Conservation (phyloP, 495 filamentous ascomycete genomes). For the Haplographium delicatum region DNA sequence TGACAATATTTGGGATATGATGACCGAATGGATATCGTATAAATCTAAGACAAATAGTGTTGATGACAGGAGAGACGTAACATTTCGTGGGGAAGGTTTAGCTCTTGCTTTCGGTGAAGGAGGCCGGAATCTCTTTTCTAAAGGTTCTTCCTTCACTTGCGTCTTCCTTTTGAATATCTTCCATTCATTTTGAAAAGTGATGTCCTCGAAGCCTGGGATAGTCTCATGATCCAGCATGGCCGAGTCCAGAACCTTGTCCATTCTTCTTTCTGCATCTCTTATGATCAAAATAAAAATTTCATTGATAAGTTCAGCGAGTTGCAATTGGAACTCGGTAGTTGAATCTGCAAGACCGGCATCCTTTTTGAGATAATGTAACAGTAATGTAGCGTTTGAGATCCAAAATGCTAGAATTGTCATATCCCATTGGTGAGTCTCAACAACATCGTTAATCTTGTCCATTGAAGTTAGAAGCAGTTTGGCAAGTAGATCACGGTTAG, state of each 20-base stretch:
- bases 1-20: constrained; percentile 83
- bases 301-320: constrained; percentile 91
- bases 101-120: constrained; percentile 93
- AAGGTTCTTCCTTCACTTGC: constrained; percentile 77
- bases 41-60: constrained; percentile 96
- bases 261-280: constrained; percentile 90
- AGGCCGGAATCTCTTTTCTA: constrained; percentile 88
- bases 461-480: constrained; percentile 79
- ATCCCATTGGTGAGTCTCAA: constrained; percentile 94
- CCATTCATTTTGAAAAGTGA: constrained; percentile 97
- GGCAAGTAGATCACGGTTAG: constrained; percentile 75
- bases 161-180: constrained; percentile 88
- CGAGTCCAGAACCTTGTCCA: constrained; percentile 90
- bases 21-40: constrained; percentile 98
- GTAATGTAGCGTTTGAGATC: constrained; percentile 93
- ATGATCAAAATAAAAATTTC: constrained; percentile 99
- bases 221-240: constrained; percentile 98
- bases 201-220: constrained; percentile 93
- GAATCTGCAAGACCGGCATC: constrained; percentile 75
- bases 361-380: constrained; percentile 96
- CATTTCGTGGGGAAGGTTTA: constrained; percentile 87
- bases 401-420: constrained; percentile 99
- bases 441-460: constrained; percentile 94
- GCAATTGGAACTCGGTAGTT: constrained; percentile 84
- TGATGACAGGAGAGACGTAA: constrained; percentile 94